phyloP scores from a whole-genome alignment of 495 filamentous ascomycete genomes.

The Rusavskia elegans region DNA sequence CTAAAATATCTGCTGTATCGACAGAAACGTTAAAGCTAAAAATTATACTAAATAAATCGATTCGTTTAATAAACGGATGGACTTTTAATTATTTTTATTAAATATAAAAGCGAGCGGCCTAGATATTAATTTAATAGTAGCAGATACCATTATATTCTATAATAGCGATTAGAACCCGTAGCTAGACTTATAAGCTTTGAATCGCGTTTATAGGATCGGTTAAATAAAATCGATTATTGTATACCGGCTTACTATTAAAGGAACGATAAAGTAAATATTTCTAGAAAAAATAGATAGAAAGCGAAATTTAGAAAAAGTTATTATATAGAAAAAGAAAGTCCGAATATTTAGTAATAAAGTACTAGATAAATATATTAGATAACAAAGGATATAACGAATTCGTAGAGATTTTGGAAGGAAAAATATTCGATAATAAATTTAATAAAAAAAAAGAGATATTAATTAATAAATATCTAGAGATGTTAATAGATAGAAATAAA shows the following conservation, averaged over 20 bases:
- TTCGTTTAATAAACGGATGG: slow-evolving; percentile 60
- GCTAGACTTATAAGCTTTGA: slow-evolving; percentile 90
- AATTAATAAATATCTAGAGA: slow-evolving; percentile 58
- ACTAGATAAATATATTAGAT: slow-evolving; percentile 23
- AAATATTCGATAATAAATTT: slow-evolving; percentile 35
- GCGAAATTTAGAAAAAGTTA: slow-evolving; percentile 81
- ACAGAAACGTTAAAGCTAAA: slow-evolving; percentile 64
- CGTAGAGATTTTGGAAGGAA: slow-evolving; percentile 31
- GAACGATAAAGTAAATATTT: slow-evolving; percentile 78
- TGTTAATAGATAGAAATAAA: slow-evolving; percentile 69
- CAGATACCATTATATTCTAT: slow-evolving; percentile 59
- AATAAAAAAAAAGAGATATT: slow-evolving; percentile 37
- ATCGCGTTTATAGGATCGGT: slow-evolving; percentile 86
- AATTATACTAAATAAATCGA: slow-evolving; percentile 70
- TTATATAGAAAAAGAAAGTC: slow-evolving; percentile 86
- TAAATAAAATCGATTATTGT: slow-evolving; percentile 84
- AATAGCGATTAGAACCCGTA: slow-evolving; percentile 95
- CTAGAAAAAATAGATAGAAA: slow-evolving; percentile 84
- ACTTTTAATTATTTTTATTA: slow-evolving; percentile 67
- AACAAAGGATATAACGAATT: slow-evolving; percentile 29
- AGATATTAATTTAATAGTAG: slow-evolving; percentile 72
- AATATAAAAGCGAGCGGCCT: slow-evolving; percentile 86
- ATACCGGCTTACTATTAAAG: slow-evolving; percentile 84
- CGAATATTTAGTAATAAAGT: slow-evolving; percentile 31
- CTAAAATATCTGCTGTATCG: slow-evolving; percentile 80